Evolutionary conservation across 805 yeast species (phyloP), one percentile per base, ranked within the genome.

Genomic region (Candida sanyiensis): DNA sequence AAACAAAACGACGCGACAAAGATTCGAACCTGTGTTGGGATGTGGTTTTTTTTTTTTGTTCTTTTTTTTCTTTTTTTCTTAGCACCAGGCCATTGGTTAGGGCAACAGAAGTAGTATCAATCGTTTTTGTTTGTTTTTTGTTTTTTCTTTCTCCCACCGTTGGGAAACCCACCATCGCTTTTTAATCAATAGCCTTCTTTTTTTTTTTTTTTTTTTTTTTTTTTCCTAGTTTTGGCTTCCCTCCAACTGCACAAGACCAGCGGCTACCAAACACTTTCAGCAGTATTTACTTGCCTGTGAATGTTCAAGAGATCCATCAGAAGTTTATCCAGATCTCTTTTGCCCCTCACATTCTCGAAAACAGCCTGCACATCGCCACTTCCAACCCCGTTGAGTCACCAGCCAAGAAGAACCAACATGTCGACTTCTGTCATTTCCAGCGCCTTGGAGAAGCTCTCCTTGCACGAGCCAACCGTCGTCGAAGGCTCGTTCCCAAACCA

Each of bases 401-500:
- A n/a, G n/a, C 7, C 29, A 27, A 17, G 8, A 27, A 29, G 33
- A 29, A 29, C n/a, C 13, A 29, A n/a, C 23, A 52, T 54, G 50
- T 44, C 61, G 20, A 44, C 54, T 21, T 48, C 58, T 9, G 54
- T 49, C 39, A 55, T 63, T 39, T 43, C 61, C 16, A 37, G 56
- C 11, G 58, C 57, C 39, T 45, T 65, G 39, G 47, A 56, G 39
- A 61, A 61, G 43, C 45, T 65, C 37, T 59, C 66, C 19, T 49
- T 64, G 25, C 38, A 53, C 15, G 57, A 59, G 30, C 86, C 86
- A 22, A 51, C 66, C 1, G 45, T 57, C 2, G 50, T 64, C 31
- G 73, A 66, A 44, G 83, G 77, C 28, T 81, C 96, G 1, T 73
- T 66, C 57, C 95, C 96, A 12, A 78, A 75, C 31, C 70, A 69